phyloP scores from a whole-genome alignment of 2,329 filamentous ascomycete genomes.

The Cladosporium sp. region DNA sequence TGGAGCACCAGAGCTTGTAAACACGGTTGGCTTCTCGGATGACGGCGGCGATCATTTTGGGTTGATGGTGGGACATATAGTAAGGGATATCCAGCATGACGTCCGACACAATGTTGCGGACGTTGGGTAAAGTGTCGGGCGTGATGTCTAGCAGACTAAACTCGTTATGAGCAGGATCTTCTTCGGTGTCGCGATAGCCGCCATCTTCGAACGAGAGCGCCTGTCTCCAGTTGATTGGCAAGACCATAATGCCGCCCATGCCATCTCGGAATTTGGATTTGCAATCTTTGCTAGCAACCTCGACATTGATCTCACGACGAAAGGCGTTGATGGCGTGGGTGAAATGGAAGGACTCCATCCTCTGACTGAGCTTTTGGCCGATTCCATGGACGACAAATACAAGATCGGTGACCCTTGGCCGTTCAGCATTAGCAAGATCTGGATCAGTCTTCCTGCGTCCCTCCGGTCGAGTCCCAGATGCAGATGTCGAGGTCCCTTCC shows the following conservation, averaged over 20 bases:
- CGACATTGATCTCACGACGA: slow-evolving; percentile 76
- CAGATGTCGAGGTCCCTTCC: slow-evolving; percentile 41
- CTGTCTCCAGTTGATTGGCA: slow-evolving; percentile 92
- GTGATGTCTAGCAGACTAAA: slow-evolving; percentile 84
- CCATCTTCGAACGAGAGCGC: slow-evolving; percentile 83
- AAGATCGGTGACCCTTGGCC: slow-evolving; percentile 73
- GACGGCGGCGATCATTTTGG: slow-evolving; percentile 87
- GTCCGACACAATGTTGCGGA: slow-evolving; percentile 88
- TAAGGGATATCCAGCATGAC: slow-evolving; percentile 99
- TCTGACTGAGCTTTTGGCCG: slow-evolving; percentile 88
- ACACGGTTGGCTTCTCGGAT: slow-evolving; percentile 89
- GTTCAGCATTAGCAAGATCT: slow-evolving; percentile 60
- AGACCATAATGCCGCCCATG: slow-evolving; percentile 87
- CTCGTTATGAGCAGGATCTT: slow-evolving; percentile 56
- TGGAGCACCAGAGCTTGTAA: slow-evolving; percentile 90
- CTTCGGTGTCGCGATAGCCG: slow-evolving; percentile 47
- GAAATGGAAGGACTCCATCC: slow-evolving; percentile 91
- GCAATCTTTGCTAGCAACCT: slow-evolving; percentile 70
- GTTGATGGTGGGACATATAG: slow-evolving; percentile 93
- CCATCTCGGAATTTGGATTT: slow-evolving; percentile 67
- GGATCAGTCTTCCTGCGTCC: slow-evolving; percentile 45
- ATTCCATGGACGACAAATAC: slow-evolving; percentile 92
- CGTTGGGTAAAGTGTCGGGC: slow-evolving; percentile 79
- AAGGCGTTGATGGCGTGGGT: slow-evolving; percentile 94
- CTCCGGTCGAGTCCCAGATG: slow-evolving; percentile 38